A percentile compares a stretch with the other conserved stretches of the same genome.
Evolutionary conservation across 192 early-diverging fungal genomes (phyloP).

Genomic region (Rhizoclosmatium globosum): DNA sequence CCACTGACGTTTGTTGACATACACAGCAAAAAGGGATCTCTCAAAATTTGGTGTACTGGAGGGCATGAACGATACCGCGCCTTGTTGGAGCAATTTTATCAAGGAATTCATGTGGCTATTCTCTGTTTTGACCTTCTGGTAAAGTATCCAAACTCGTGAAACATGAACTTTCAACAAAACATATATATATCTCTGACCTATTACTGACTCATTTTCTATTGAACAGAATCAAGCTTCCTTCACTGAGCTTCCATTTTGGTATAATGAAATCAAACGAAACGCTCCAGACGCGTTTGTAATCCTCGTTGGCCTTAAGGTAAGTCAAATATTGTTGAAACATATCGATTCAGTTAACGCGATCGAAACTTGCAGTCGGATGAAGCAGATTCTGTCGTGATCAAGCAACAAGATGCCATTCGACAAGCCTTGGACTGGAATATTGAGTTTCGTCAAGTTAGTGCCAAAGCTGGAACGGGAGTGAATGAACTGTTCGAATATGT

Average conservation of each 20-base stretch:
- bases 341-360: constrained; percentile 1
- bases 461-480: constrained; percentile 63
- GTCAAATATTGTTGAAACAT: neutral
- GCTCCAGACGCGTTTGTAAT: constrained; percentile 54
- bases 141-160: neutral
- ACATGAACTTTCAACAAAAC: neutral
- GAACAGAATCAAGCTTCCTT: constrained; percentile 51
- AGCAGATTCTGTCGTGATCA: constrained; percentile 55
- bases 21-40: constrained; percentile 50
- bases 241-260: constrained; percentile 62
- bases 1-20: neutral
- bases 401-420: constrained; percentile 58
- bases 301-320: constrained; percentile 59
- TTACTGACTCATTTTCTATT: neutral
- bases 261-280: constrained; percentile 62
- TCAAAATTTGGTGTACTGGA: constrained; percentile 62
- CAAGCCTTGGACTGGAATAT: constrained; percentile 64
- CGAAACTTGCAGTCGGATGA: constrained; percentile 52
- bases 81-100: constrained; percentile 62
- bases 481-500: constrained; percentile 59
- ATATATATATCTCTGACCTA: neutral
- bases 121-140: constrained; percentile 62
- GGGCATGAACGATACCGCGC: constrained; percentile 65
- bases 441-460: constrained; percentile 57
- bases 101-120: constrained; percentile 53